Percentiles rank a stretch among this genome's conserved stretches.
Evolutionary conservation across 2,329 filamentous ascomycete genomes (phyloP).

Genomic region (Sodiomyces alkalinus): DNA sequence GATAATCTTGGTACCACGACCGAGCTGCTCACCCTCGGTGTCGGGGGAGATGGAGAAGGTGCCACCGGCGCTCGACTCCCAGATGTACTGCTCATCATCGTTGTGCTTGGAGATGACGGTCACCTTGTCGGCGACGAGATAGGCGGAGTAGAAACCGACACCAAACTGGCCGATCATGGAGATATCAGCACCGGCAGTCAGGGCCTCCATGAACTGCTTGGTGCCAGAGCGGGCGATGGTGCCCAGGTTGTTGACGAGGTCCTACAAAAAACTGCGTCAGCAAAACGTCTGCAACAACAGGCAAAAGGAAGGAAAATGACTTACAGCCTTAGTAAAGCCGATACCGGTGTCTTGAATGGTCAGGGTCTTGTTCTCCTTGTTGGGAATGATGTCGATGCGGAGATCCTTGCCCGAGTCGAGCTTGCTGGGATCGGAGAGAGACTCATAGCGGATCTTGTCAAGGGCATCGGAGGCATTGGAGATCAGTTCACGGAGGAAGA

Average conservation of each 20-base stretch:
- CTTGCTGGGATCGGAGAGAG: constrained; percentile 91
- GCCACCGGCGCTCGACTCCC: constrained; percentile 94
- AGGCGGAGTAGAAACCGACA: constrained; percentile 99
- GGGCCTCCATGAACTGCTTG: constrained; percentile 99
- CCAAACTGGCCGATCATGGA: constrained; percentile 99
- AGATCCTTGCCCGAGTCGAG: constrained; percentile 96
- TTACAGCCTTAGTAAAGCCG: constrained; percentile 99
- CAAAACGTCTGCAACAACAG: not conserved
- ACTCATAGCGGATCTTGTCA: constrained; percentile 99
- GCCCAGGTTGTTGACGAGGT: constrained; percentile 99
- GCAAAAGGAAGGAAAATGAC: constrained; percentile 20
- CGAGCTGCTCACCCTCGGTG: constrained; percentile 78
- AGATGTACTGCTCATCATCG: constrained; percentile 99
- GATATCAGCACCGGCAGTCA: constrained; percentile 95
- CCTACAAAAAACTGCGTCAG: constrained; percentile 41
- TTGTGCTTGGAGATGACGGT: constrained; percentile 97
- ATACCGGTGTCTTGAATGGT: constrained; percentile 98
- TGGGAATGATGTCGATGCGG: constrained; percentile 95
- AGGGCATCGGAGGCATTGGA: constrained; percentile 98
- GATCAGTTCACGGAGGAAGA: constrained; percentile 96
- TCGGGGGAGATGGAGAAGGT: constrained; percentile 90
- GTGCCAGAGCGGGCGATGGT: constrained; percentile 98
- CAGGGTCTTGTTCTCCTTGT: constrained; percentile 95
- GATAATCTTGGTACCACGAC: constrained; percentile 94
- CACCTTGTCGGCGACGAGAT: constrained; percentile 95